Evolutionary conservation across 2,329 filamentous ascomycete species (phyloP).

Genomic region (Epichloe brachyelytri): DNA sequence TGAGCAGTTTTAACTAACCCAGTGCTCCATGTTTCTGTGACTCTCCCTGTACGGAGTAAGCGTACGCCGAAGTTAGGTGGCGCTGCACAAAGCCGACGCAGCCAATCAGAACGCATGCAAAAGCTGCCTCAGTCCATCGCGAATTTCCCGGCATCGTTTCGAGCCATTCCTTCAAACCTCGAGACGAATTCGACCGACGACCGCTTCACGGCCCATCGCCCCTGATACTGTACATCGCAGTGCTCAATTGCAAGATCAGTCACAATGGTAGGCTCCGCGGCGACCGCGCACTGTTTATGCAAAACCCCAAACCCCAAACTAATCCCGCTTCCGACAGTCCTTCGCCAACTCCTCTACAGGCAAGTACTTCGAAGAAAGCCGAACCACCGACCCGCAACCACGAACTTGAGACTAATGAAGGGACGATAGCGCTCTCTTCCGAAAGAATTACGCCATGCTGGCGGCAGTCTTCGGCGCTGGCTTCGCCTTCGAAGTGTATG

Average conservation of each 20-base stretch:
- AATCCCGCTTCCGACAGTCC: constrained; percentile 25
- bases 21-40: too few species aligned
- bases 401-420: constrained; percentile 14
- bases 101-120: constrained; percentile 21
- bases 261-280: constrained; percentile 24
- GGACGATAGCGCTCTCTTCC: constrained; percentile 59
- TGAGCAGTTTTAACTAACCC: too few species aligned
- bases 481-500: constrained; percentile 91
- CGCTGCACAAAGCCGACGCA: background rate
- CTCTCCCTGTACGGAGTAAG: background rate
- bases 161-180: constrained; percentile 11
- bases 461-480: constrained; percentile 73
- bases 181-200: constrained; percentile 15
- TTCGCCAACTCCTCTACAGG: constrained; percentile 24
- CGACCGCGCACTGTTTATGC: background rate
- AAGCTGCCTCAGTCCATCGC: constrained; percentile 19
- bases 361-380: constrained; percentile 19
- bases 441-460: constrained; percentile 80
- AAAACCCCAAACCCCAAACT: constrained; percentile 12
- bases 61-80: background rate
- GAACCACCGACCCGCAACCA: constrained; percentile 4
- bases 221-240: constrained; percentile 12
- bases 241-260: constrained; percentile 18
- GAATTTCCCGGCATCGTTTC: constrained; percentile 11
- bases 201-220: constrained; percentile 15